Evolutionary conservation across 176 grass and related monocot genomes (phyloP).

Genomic region (Alloteropsis semialata): DNA sequence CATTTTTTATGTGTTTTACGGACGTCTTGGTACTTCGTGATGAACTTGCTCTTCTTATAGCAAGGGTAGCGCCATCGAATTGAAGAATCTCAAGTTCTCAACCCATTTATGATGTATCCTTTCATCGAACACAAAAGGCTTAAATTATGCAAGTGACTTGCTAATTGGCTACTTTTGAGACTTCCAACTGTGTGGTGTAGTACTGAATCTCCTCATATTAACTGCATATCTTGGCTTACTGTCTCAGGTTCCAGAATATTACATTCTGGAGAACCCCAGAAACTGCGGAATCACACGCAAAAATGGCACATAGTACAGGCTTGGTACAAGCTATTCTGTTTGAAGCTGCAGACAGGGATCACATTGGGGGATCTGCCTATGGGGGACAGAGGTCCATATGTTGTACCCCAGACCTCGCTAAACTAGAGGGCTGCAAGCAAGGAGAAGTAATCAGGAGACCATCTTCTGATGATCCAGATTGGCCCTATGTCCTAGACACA

Average conservation of each 20-base stretch:
- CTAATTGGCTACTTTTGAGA: background rate
- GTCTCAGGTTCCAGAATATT: constrained; percentile 73
- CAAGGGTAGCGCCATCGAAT: background rate
- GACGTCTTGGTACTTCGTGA: background rate
- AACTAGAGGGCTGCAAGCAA: constrained; percentile 92
- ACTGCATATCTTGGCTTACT: background rate
- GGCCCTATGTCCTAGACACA: constrained; percentile 68
- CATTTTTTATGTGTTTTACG: background rate
- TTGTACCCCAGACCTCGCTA: constrained; percentile 96
- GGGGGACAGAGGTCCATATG: constrained; percentile 97
- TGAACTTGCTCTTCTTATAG: background rate
- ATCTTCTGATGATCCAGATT: constrained; percentile 71
- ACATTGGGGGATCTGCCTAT: constrained; percentile 96
- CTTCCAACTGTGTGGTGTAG: background rate
- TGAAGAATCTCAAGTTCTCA: background rate
- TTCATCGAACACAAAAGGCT: background rate
- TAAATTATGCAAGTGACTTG: background rate
- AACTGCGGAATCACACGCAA: constrained; percentile 66
- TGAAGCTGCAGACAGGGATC: constrained; percentile 88
- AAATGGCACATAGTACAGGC: constrained; percentile 87
- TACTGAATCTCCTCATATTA: background rate
- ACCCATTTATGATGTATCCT: background rate
- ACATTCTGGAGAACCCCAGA: constrained; percentile 81
- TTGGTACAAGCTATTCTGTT: constrained; percentile 91
- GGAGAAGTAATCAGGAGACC: constrained; percentile 86